phyloP scores from a whole-genome alignment of 495 filamentous ascomycete species.

The Aspergillus indologenus region DNA sequence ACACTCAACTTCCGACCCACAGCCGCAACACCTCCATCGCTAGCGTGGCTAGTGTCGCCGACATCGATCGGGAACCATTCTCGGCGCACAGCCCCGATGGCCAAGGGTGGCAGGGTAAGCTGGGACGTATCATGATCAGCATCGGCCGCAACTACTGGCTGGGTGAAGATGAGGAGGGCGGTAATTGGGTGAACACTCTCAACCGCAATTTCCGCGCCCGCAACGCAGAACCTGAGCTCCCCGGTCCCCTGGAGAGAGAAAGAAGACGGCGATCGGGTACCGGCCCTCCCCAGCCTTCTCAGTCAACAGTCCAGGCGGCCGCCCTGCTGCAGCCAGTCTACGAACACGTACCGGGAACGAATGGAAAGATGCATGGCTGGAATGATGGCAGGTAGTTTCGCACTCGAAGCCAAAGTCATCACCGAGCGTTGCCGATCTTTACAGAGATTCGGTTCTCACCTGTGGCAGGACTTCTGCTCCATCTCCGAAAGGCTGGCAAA shows the following conservation, averaged over 20 bases:
- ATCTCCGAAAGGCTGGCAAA: no score
- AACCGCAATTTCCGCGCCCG: conserved; percentile 54
- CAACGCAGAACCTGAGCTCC: conserved; percentile 32
- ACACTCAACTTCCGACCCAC: conserved; percentile 44
- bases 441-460: not conserved
- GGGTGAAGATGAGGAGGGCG: conserved; percentile 48
- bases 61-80: conserved; percentile 67
- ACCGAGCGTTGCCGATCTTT: not conserved
- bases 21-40: conserved; percentile 46
- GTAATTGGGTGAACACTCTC: conserved; percentile 60
- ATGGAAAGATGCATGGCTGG: conserved; percentile 45
- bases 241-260: conserved; percentile 62
- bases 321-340: conserved; percentile 36
- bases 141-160: conserved; percentile 76
- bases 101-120: conserved; percentile 69
- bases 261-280: conserved; percentile 66
- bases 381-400: conserved; percentile 30
- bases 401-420: not conserved
- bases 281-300: conserved; percentile 54
- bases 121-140: conserved; percentile 70
- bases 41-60: conserved; percentile 43
- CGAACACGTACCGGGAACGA: conserved; percentile 33
- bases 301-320: conserved; percentile 36
- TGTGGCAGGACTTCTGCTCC: no score
- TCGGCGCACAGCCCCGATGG: conserved; percentile 62